phyloP scores from a whole-genome alignment of 2,329 filamentous ascomycete species.

The Clarireedia homoeocarpa region DNA sequence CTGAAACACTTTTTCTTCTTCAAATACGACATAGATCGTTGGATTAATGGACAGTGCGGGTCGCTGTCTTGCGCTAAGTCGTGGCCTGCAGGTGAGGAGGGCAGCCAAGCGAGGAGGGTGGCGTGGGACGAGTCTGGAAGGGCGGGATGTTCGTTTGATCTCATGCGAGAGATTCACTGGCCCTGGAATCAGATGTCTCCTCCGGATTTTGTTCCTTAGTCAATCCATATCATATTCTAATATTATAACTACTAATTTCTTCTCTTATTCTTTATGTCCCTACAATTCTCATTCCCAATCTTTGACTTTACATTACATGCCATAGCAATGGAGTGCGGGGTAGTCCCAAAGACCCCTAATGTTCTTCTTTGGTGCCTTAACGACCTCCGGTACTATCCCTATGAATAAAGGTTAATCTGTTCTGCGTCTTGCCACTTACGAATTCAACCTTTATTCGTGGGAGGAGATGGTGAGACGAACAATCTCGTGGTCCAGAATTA shows the following conservation, averaged over 20 bases:
- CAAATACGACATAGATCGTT: constrained; percentile 8
- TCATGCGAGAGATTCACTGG: constrained; percentile 8
- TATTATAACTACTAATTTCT: neutral
- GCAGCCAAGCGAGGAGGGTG: constrained; percentile 2
- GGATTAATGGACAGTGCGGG: constrained; percentile 4
- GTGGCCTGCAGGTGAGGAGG: constrained; percentile 2
- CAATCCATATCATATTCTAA: neutral
- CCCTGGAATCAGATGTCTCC: constrained; percentile 8
- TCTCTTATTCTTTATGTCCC: neutral
- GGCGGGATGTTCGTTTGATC: constrained; percentile 1
- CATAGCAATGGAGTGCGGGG: too few species aligned
- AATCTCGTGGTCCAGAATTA: too few species aligned
- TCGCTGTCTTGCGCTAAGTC: constrained; percentile 3
- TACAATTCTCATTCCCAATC: too few species aligned
- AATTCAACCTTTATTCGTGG: too few species aligned
- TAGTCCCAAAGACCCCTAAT: too few species aligned
- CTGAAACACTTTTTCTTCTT: constrained; percentile 7
- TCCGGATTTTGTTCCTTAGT: constrained; percentile 2
- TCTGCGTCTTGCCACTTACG: too few species aligned
- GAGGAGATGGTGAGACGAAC: too few species aligned
- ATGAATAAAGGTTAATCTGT: too few species aligned
- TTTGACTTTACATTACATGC: too few species aligned
- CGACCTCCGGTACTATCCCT: too few species aligned
- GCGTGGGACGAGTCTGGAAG: constrained; percentile 6
- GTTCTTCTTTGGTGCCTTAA: too few species aligned